Conservation (phyloP, 495 filamentous ascomycete genomes). For the Penicillium goetzii region DNA sequence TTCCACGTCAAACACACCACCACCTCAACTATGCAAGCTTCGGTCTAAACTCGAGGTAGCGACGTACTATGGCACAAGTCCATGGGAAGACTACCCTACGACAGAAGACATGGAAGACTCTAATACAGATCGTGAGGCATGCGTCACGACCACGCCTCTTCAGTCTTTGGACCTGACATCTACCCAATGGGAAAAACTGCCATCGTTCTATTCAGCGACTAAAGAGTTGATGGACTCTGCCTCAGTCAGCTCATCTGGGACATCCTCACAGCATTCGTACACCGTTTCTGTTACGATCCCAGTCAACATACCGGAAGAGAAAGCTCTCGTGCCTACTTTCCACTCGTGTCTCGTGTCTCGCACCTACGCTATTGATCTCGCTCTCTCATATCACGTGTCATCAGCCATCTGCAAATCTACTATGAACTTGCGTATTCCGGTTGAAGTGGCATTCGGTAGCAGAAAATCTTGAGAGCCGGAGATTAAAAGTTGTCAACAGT, state of each 20-base stretch:
- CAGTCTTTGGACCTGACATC: slow-evolving; percentile 59
- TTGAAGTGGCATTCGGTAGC: neutral
- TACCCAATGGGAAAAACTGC: slow-evolving; percentile 58
- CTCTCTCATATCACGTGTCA: slow-evolving; percentile 39
- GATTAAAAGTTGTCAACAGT: no score
- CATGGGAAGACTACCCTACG: slow-evolving; percentile 42
- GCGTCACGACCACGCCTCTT: slow-evolving; percentile 58
- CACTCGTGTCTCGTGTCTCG: slow-evolving; percentile 75
- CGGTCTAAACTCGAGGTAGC: slow-evolving; percentile 64
- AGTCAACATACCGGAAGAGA: slow-evolving; percentile 63
- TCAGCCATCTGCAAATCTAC: slow-evolving; percentile 4
- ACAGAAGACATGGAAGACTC: slow-evolving; percentile 31
- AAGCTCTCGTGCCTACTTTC: slow-evolving; percentile 75
- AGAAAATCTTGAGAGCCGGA: neutral
- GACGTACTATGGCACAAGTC: slow-evolving; percentile 67
- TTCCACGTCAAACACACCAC: slow-evolving; percentile 53
- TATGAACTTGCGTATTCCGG: neutral
- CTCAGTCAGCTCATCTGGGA: neutral
- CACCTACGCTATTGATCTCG: slow-evolving; percentile 67
- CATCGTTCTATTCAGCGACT: slow-evolving; percentile 11
- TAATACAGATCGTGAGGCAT: slow-evolving; percentile 50
- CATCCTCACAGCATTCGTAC: slow-evolving; percentile 44
- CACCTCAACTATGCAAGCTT: slow-evolving; percentile 64
- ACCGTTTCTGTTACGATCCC: slow-evolving; percentile 65
- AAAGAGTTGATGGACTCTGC: neutral